phyloP scores from a whole-genome alignment of 176 grass and related monocot species.

The Oryza brachyantha region DNA sequence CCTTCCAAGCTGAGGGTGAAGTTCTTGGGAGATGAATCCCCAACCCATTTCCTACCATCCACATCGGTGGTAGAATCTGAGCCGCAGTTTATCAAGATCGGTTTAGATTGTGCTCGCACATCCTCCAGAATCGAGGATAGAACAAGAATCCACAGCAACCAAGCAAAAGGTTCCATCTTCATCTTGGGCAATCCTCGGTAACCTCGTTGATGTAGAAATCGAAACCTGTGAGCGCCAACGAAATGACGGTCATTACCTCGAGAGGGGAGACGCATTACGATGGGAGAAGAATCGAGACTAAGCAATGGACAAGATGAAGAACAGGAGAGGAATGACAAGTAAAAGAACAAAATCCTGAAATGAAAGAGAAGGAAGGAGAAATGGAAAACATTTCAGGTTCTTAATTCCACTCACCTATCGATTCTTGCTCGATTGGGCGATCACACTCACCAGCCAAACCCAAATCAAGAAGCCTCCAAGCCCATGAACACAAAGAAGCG shows the following conservation, averaged over 20 bases:
- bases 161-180: conserved; percentile 23
- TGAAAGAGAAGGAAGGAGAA: not conserved
- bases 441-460: not conserved
- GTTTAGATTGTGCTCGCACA: conserved; percentile 9
- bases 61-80: conserved; percentile 29
- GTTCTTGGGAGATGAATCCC: conserved; percentile 43
- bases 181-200: not conserved
- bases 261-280: not conserved
- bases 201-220: not conserved
- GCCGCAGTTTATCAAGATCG: conserved; percentile 70
- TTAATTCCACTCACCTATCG: conserved; percentile 15
- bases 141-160: conserved; percentile 14
- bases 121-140: not conserved
- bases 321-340: not conserved
- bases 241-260: not conserved
- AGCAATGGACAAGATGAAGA: not conserved
- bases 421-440: not conserved
- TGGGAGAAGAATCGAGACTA: not conserved
- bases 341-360: not conserved
- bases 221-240: not conserved
- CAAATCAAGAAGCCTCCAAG: not conserved
- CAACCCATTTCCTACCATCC: conserved; percentile 59
- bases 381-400: not conserved
- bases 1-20: conserved; percentile 64
- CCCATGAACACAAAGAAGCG: no score